Percentiles rank a stretch among this genome's conserved stretches.
Conservation (phyloP, 129 eudicot genomes). For the Tagetes erecta region DNA sequence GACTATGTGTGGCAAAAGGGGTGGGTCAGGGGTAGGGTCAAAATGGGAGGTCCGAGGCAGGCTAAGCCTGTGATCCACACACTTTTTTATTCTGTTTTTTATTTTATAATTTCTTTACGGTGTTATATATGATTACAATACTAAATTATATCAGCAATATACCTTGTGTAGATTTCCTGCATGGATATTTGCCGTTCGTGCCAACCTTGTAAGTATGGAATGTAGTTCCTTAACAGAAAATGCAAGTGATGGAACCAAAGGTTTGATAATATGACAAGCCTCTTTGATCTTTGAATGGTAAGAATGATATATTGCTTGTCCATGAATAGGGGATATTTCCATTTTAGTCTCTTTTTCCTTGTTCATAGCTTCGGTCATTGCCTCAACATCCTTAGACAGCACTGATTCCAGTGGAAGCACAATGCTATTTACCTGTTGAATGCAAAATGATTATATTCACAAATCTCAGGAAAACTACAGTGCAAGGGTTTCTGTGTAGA, state of each 20-base stretch:
- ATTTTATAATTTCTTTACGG: not conserved
- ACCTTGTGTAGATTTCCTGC: constrained; percentile 99
- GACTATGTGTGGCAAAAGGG: not conserved
- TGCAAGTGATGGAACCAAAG: constrained; percentile 72
- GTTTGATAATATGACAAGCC: constrained; percentile 65
- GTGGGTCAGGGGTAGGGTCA: not conserved
- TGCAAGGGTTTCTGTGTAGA: not conserved
- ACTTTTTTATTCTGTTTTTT: not conserved
- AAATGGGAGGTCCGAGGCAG: not conserved
- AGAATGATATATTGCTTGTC: constrained; percentile 95
- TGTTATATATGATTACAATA: not conserved
- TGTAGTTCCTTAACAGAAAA: constrained; percentile 80
- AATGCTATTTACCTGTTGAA: constrained; percentile 66
- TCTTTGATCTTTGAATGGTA: constrained; percentile 61
- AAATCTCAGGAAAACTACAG: constrained; percentile 9
- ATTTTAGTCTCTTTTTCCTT: constrained; percentile 71
- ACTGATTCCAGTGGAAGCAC: constrained; percentile 89
- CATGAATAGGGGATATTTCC: constrained; percentile 94
- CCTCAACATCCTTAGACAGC: constrained; percentile 80
- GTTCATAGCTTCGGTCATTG: constrained; percentile 94
- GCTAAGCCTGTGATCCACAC: not conserved
- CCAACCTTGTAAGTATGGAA: constrained; percentile 73
- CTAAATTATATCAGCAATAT: constrained; percentile 30
- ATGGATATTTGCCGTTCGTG: constrained; percentile 85
- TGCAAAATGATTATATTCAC: constrained; percentile 9